Evolutionary conservation across 495 filamentous ascomycete species (phyloP).

Genomic region (Aspergillus biplanus): DNA sequence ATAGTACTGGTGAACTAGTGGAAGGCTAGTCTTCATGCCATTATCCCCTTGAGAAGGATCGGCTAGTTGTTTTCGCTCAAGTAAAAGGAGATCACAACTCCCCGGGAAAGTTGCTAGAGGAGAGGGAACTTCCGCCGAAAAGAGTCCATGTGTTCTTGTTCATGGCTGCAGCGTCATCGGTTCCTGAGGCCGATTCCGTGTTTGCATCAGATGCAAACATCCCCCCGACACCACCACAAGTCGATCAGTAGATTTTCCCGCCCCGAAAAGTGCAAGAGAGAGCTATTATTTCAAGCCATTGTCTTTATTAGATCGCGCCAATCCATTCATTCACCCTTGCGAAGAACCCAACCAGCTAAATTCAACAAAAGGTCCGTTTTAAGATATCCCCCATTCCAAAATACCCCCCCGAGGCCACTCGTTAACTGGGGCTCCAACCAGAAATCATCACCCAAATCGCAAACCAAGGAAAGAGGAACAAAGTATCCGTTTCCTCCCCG

Average conservation of each 20-base stretch:
- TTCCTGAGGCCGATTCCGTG: constrained; percentile 28
- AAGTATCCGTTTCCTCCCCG: too few relatives aligned
- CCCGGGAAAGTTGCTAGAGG: neutral
- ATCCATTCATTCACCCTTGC: too few relatives aligned
- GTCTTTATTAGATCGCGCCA: neutral
- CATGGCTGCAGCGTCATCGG: constrained; percentile 23
- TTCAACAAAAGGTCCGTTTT: neutral
- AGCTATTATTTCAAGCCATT: neutral
- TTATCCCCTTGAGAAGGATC: neutral
- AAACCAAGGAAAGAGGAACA: too few relatives aligned
- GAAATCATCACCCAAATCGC: too few relatives aligned
- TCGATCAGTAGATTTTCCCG: constrained; percentile 12
- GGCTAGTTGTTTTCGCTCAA: neutral
- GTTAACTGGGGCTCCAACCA: neutral
- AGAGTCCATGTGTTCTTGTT: constrained; percentile 15
- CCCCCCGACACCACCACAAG: constrained; percentile 16
- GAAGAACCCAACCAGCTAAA: neutral
- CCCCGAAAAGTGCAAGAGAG: constrained; percentile 3
- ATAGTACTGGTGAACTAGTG: neutral
- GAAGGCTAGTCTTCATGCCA: neutral
- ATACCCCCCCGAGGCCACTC: neutral
- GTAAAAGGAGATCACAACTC: neutral
- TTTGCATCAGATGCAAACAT: constrained; percentile 49
- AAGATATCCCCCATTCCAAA: neutral
- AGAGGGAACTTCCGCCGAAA: neutral